Evolutionary conservation across 192 early-diverging fungal species (phyloP).

Genomic region (Entrophospora sp.): DNA sequence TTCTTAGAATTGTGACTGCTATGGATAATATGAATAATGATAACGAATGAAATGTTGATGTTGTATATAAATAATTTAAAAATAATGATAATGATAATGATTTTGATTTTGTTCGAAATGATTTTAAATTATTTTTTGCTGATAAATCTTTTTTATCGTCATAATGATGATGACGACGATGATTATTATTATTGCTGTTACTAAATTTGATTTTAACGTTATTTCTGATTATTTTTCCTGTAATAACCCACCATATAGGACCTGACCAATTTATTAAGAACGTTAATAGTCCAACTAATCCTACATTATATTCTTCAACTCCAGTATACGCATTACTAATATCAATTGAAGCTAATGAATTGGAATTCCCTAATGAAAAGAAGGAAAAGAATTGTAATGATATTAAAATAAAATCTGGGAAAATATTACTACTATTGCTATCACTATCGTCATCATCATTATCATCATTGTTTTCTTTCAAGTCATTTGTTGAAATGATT

Average conservation of each 20-base stretch:
- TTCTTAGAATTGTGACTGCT: slow-evolving; percentile 51
- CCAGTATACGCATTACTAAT: slow-evolving; percentile 69
- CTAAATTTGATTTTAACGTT: neutral
- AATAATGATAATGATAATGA: neutral
- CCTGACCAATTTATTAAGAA: slow-evolving; percentile 68
- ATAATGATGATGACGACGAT: too few relatives aligned
- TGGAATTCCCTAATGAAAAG: slow-evolving; percentile 63
- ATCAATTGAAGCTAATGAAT: slow-evolving; percentile 71
- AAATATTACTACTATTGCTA: too few relatives aligned
- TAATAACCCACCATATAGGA: slow-evolving; percentile 55
- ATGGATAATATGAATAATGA: slow-evolving; percentile 48
- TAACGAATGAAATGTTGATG: slow-evolving; percentile 36
- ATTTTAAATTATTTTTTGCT: too few relatives aligned
- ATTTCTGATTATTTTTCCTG: slow-evolving; percentile 27
- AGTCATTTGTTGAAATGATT: too few relatives aligned
- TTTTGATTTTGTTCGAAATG: neutral
- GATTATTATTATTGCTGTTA: neutral
- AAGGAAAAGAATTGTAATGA: slow-evolving; percentile 51
- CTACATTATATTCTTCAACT: slow-evolving; percentile 53
- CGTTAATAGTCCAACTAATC: slow-evolving; percentile 53
- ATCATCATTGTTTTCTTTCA: too few relatives aligned
- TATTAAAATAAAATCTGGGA: slow-evolving; percentile 30
- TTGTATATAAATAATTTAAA: slow-evolving; percentile 24
- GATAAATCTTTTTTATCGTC: too few relatives aligned
- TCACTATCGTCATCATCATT: too few relatives aligned